Base-by-base conservation (phyloP, 2,329 filamentous ascomycete species). In the Escovopsis sp. region DNA sequence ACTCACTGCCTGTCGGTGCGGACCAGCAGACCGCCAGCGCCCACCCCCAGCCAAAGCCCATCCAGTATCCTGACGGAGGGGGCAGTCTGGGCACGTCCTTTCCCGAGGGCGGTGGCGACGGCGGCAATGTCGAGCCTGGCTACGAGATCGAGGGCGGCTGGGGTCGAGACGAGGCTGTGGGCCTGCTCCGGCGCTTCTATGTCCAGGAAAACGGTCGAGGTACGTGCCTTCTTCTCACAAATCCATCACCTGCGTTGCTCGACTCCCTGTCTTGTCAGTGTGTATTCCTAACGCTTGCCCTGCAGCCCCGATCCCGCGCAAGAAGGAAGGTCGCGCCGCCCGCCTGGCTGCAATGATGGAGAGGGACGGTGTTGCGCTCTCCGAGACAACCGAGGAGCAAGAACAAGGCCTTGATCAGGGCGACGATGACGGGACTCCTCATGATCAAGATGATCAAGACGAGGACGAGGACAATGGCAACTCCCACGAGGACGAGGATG, bases 191-290 rank as follows among this genome's bases (percentile, higher is more conserved):
- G 43, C 77, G 88, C 39, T 98, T 98, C 58, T 98, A 98, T 55
- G 83, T 98, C 23, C 90, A 98, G 58, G 87, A 98, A 58, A 98
- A 98, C 57, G 85, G 83, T 43, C 82, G 90, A 66, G 84, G 82
- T 83, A 61, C 48, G 64, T 50, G 19, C 26, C 30, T 30, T 9
- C 3, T 29, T 13, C 3, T 2, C 3, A 4, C 28, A 32, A 28
- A 18, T n/a, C n/a, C n/a, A n/a, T n/a, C n/a, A n/a, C n/a, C n/a
- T n/a, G n/a, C 15, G 9, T 25, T 16, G 10, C 19, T 9, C 19
- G 9, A 5, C 9, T 23, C 19, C 9, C 9, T 23, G 5, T 23
- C 19, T 23, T 23, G 5, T 23, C 9, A 23, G 19, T 23, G 5
- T 23, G 4, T 15, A n/a, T 21, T 35, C 31, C 52, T 53, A 37